A percentile compares a stretch with the other conserved stretches of the same genome.
These are phyloP conservation scores for Gaultheria prostrata DNA, from an alignment of 148 eudicot genomes.

Conservation along the genomic window DNA sequence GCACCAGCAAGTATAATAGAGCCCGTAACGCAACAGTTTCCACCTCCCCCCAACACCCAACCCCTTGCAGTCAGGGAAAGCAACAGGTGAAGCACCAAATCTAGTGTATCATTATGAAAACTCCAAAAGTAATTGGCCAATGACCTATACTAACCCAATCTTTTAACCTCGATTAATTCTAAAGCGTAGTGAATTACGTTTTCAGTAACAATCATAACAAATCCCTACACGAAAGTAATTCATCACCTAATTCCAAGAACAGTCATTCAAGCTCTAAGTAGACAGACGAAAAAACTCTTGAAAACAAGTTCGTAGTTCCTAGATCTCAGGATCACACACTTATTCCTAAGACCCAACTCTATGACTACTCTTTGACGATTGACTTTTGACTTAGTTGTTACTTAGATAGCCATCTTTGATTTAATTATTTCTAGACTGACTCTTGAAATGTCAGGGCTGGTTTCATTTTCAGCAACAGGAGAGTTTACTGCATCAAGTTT, in stretches of 20 bases:
- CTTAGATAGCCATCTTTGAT: no score
- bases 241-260: background rate
- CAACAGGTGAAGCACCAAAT: background rate
- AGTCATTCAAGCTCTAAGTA: no score
- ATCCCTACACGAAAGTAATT: background rate
- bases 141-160: background rate
- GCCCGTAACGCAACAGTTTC: background rate
- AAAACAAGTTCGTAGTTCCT: background rate
- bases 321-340: no score
- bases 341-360: no score
- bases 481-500: no score
- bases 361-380: no score
- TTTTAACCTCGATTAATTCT: background rate
- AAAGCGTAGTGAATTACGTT: background rate
- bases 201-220: background rate
- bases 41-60: background rate
- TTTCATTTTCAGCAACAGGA: no score
- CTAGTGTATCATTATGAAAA: background rate
- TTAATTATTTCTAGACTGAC: no score
- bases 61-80: background rate
- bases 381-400: no score
- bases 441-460: no score
- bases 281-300: no score
- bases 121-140: background rate
- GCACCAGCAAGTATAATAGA: slow-evolving; percentile 5